Conservation (phyloP, 2,329 filamentous ascomycete genomes). For the Colletotrichum sansevieriae region DNA sequence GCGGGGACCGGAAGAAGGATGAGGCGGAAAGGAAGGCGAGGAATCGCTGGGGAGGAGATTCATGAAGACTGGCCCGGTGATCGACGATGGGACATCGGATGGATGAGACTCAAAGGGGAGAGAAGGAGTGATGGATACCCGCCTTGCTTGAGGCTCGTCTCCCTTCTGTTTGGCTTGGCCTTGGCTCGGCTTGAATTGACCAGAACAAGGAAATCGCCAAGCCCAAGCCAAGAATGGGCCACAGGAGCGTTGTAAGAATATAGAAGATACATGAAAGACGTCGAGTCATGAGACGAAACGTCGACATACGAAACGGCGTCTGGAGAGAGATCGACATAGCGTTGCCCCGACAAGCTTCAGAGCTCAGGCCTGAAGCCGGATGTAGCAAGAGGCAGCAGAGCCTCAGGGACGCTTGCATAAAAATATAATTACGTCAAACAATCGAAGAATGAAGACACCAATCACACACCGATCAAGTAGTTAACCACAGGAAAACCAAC, state of each 20-base stretch:
- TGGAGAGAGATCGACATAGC: conserved; percentile 12
- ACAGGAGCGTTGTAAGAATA: conserved; percentile 16
- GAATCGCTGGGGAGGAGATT: conserved; percentile 62
- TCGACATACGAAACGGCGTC: conserved; percentile 15
- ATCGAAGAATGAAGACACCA: neutral
- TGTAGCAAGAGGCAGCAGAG: neutral
- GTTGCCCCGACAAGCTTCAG: conserved; percentile 11
- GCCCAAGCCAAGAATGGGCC: neutral
- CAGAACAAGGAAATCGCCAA: conserved; percentile 7
- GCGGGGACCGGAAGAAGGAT: conserved; percentile 64
- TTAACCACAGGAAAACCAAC: neutral
- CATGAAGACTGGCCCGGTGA: conserved; percentile 31
- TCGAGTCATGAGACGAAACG: conserved; percentile 29
- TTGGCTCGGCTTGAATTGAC: conserved; percentile 23
- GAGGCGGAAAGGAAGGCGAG: conserved; percentile 61
- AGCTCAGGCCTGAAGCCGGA: neutral
- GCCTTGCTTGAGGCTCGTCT: neutral
- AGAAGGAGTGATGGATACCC: neutral
- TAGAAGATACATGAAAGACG: neutral
- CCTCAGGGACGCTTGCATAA: neutral
- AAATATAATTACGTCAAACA: neutral
- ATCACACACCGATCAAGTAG: neutral
- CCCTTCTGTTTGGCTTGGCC: neutral
- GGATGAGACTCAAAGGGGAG: neutral
- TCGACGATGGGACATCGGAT: neutral